Evolutionary conservation across 2,329 filamentous ascomycete species (phyloP), one percentile per base, ranked within the genome.

Genomic region (Nemania diffusa): DNA sequence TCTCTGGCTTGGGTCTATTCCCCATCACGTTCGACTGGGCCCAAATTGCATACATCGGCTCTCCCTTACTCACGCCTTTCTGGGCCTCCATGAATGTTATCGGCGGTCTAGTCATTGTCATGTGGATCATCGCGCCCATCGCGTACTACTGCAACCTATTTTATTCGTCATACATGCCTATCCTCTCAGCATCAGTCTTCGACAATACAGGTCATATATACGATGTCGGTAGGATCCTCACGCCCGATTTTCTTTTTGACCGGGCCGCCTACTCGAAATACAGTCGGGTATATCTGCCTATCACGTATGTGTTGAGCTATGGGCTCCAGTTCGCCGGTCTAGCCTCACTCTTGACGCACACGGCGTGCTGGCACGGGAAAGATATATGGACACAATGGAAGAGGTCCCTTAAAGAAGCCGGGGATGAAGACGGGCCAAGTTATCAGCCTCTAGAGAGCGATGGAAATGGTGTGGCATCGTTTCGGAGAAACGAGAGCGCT

Each of bases 11-110:
- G 15, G 93, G 93, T 0, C 81, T 97, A 37, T 93, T 97, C 69
- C 93, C 93, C 0, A 77, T 97, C 73, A 97, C 93, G 0, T 97
- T 97, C 75, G 93, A 97, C 81, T 97, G 93, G 93, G 92, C 92
- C 0, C 93, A 97, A 76, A 90, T 97, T 69, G 93, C 93, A 0
- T 91, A 95, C 75, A 96, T 97, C 73, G 93, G 93, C 17, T 96
- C 92, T 3, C 93, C 92, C 0, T 82, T 97, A 6, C 84, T 96
- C 17, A 93, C 93, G 0, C 93, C 93, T 0, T 96, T 95, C 78
- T 94, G 93, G 92, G 91, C 92, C 46, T 91, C 92, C 8, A 88
- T 94, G 80, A 96, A 96, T 74, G 92, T 96, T 42, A 88, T 96
- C 29, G 91, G 90, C 65, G 93, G 92, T 5, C 83, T 96, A 57